phyloP scores from a whole-genome alignment of 2,329 filamentous ascomycete genomes.

The Pleurostoma richardsiae region DNA sequence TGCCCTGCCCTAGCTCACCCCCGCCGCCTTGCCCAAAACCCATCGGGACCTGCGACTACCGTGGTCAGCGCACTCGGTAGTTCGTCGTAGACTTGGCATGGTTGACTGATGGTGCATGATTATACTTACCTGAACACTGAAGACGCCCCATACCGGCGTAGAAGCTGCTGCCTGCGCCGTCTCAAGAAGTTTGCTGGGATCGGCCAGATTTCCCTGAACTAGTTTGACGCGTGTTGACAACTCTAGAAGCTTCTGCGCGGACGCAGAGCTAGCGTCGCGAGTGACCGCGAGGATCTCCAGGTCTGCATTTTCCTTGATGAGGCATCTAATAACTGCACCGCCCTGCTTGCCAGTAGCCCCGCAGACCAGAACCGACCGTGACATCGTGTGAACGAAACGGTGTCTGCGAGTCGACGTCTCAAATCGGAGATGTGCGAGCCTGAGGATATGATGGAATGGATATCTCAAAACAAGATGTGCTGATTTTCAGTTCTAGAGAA shows the following conservation, averaged over 20 bases:
- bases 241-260: slow-evolving; percentile 40
- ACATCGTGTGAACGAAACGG: slow-evolving; percentile 8
- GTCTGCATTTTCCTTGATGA: slow-evolving; percentile 22
- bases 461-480: no score
- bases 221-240: slow-evolving; percentile 12
- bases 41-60: no score
- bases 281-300: slow-evolving; percentile 56
- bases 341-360: slow-evolving; percentile 33
- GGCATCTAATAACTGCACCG: slow-evolving; percentile 23
- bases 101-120: background rate
- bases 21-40: background rate
- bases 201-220: background rate
- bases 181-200: slow-evolving; percentile 40
- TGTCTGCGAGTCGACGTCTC: no score
- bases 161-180: slow-evolving; percentile 21
- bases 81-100: no score
- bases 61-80: no score
- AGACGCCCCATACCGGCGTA: slow-evolving; percentile 51
- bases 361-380: slow-evolving; percentile 22
- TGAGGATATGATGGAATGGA: no score
- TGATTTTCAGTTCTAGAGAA: no score
- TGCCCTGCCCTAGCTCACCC: slow-evolving; percentile 45
- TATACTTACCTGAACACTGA: slow-evolving; percentile 47
- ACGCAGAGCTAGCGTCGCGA: slow-evolving; percentile 44
- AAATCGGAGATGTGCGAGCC: no score